Evolutionary conservation across 257 asterid species (phyloP).

Genomic region (Solanum appendiculatum): DNA sequence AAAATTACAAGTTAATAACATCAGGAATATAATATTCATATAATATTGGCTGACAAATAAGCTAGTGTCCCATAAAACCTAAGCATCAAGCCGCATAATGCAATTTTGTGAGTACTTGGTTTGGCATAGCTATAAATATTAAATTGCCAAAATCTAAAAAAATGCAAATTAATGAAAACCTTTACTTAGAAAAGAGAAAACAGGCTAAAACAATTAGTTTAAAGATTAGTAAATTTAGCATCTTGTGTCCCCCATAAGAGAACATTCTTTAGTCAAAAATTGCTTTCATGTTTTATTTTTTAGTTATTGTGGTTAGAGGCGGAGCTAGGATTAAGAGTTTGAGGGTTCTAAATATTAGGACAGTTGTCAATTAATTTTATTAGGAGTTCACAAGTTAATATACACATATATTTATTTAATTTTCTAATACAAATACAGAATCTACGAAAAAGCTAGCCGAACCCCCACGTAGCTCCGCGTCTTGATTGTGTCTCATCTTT

Average conservation of each 20-base stretch:
- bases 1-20: neutral
- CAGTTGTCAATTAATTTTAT: too few relatives aligned
- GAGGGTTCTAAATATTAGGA: too few relatives aligned
- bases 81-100: slow-evolving; percentile 9
- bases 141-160: neutral
- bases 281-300: neutral
- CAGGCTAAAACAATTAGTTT: neutral
- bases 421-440: too few relatives aligned
- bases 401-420: too few relatives aligned
- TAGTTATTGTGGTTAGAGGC: neutral
- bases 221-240: neutral
- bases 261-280: slow-evolving; percentile 12
- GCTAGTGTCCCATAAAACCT: slow-evolving; percentile 14
- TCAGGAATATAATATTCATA: neutral
- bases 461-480: too few relatives aligned
- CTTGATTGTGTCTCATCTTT: too few relatives aligned
- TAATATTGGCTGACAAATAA: neutral
- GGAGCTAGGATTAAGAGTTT: too few relatives aligned
- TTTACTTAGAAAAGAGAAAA: slow-evolving; percentile 5
- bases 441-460: too few relatives aligned
- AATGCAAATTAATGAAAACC: neutral
- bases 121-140: neutral
- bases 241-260: slow-evolving; percentile 10
- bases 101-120: neutral
- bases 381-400: too few relatives aligned